Evolutionary conservation across 192 early-diverging fungal species (phyloP).

Genomic region (Coemansia sp.): DNA sequence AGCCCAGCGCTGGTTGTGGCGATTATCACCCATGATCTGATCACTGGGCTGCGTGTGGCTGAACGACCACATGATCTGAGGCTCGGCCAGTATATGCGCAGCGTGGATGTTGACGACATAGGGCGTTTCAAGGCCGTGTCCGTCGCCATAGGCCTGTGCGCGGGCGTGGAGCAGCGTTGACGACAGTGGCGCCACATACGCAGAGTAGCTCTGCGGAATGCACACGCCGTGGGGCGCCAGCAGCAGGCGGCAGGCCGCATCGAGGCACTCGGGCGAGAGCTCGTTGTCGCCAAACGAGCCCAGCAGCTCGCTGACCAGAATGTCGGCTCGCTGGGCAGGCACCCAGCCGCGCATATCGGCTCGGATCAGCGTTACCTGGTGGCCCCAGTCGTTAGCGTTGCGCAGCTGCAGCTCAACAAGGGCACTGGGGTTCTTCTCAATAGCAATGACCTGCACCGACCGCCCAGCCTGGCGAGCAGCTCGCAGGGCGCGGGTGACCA

Average conservation of each 20-base stretch:
- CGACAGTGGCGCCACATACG: constrained; percentile 87
- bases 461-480: constrained; percentile 69
- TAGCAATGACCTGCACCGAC: constrained; percentile 75
- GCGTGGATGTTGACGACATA: constrained; percentile 98
- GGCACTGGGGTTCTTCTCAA: constrained; percentile 98
- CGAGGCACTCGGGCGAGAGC: constrained; percentile 97
- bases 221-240: constrained; percentile 78
- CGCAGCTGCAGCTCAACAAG: constrained; percentile 79
- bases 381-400: constrained; percentile 78
- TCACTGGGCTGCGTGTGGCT: constrained; percentile 63
- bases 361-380: constrained; percentile 80
- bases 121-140: constrained; percentile 81
- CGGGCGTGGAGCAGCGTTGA: constrained; percentile 82
- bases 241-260: constrained; percentile 80
- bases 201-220: constrained; percentile 86
- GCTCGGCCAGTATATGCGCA: constrained; percentile 67
- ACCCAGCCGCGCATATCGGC: constrained; percentile 91
- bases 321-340: constrained; percentile 78
- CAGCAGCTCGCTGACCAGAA: constrained; percentile 93
- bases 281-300: constrained; percentile 99
- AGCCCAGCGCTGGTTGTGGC: constrained; percentile 74
- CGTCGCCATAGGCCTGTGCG: constrained; percentile 69
- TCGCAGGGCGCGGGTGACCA: constrained; percentile 85
- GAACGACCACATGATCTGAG: constrained; percentile 82
- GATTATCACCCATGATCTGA: not conserved